These are phyloP conservation scores for Monotropa hypopitys DNA, from an alignment of 179 eudicot genomes.

Conservation along the genomic window DNA sequence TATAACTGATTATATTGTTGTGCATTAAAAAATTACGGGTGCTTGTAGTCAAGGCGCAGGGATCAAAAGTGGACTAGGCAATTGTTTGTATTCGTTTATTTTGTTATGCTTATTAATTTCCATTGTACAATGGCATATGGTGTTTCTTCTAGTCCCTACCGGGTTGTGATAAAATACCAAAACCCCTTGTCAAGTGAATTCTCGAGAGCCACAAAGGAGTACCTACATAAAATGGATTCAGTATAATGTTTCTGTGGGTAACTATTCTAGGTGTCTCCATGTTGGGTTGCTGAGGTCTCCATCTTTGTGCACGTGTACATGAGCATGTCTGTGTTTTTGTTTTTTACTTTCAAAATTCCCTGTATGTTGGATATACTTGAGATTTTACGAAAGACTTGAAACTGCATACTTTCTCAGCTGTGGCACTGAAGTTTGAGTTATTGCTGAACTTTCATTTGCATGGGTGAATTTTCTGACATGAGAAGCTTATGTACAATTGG, in stretches of 20 bases:
- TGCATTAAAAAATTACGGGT: no score
- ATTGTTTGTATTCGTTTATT: background rate
- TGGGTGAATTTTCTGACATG: background rate
- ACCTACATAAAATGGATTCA: background rate
- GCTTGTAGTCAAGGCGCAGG: background rate
- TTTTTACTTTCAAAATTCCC: background rate
- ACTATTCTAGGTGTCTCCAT: background rate
- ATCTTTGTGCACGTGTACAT: background rate
- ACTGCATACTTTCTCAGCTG: background rate
- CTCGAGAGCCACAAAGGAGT: background rate
- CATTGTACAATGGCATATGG: background rate
- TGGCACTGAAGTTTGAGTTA: background rate
- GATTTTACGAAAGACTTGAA: background rate
- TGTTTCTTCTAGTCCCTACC: background rate
- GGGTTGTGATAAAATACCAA: background rate
- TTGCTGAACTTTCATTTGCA: background rate
- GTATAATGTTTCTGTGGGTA: no score
- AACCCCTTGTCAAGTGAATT: background rate
- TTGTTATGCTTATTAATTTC: background rate
- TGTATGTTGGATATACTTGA: background rate
- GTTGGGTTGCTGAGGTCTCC: background rate
- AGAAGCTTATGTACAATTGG: background rate
- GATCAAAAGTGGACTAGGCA: background rate
- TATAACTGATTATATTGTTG: no score
- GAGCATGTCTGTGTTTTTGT: background rate